A percentile compares a stretch with the other conserved stretches of the same genome.
phyloP scores from a whole-genome alignment of 179 eudicot species.

The Pouteria campechiana region DNA sequence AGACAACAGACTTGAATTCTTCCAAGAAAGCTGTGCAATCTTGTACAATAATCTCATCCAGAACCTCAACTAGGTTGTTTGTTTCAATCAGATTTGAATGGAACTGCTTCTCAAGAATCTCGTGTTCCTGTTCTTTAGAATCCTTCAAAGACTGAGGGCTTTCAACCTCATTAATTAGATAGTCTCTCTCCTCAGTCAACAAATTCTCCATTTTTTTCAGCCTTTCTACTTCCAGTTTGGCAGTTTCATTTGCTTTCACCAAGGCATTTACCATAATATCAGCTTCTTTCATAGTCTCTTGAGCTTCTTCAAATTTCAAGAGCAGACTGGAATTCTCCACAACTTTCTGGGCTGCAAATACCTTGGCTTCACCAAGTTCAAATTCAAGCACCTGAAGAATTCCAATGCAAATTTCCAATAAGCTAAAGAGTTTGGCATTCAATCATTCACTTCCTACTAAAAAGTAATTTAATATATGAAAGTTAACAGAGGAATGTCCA shows the following conservation, averaged over 20 bases:
- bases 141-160: slow-evolving; percentile 31
- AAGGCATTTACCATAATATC: slow-evolving; percentile 80
- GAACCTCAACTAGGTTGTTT: slow-evolving; percentile 29
- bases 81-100: slow-evolving; percentile 25
- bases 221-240: slow-evolving; percentile 55
- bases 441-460: too few relatives aligned
- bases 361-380: slow-evolving; percentile 65
- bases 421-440: too few relatives aligned
- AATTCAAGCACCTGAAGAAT: slow-evolving; percentile 44
- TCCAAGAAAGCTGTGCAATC: slow-evolving; percentile 24
- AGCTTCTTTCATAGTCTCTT: slow-evolving; percentile 82
- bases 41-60: slow-evolving; percentile 30
- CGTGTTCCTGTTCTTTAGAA: slow-evolving; percentile 27
- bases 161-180: slow-evolving; percentile 32
- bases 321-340: slow-evolving; percentile 72
- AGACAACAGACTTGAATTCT: slow-evolving; percentile 27
- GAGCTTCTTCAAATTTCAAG: slow-evolving; percentile 74
- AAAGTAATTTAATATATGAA: too few relatives aligned
- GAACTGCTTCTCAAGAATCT: slow-evolving; percentile 32
- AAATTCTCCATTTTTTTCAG: slow-evolving; percentile 27
- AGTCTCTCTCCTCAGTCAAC: slow-evolving; percentile 31
- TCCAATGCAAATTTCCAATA: background rate
- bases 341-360: slow-evolving; percentile 48
- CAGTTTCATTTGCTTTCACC: slow-evolving; percentile 67
- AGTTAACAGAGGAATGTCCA: too few relatives aligned